phyloP scores from a whole-genome alignment of 148 eudicot species.

The Vaccinium macrocarpon region DNA sequence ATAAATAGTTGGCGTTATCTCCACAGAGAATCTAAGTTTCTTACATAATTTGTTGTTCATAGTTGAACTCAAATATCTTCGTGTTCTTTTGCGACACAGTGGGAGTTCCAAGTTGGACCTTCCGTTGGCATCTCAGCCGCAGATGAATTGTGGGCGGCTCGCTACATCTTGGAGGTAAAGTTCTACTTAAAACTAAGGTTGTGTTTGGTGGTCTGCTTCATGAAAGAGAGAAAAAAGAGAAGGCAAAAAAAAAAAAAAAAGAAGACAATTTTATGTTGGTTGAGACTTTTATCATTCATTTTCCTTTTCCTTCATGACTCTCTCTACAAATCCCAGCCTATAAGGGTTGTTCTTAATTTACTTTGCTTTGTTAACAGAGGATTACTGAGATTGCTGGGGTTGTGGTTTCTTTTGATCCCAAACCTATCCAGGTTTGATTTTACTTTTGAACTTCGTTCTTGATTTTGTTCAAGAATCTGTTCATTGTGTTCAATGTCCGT shows the following conservation, averaged over 20 bases:
- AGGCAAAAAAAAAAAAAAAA: neutral
- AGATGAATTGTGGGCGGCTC: constrained; percentile 53
- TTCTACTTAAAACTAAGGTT: neutral
- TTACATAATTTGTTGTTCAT: neutral
- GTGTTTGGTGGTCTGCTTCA: neutral
- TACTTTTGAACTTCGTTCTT: neutral
- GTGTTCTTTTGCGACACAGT: constrained; percentile 23
- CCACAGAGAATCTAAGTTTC: neutral
- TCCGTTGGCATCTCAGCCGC: constrained; percentile 52
- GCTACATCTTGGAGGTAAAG: constrained; percentile 50
- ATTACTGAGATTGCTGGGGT: constrained; percentile 55
- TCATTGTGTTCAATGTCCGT: neutral
- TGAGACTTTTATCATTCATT: neutral
- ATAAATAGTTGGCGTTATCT: neutral
- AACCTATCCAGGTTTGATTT: constrained; percentile 41
- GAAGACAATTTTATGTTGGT: neutral
- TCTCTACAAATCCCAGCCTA: neutral
- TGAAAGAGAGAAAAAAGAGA: neutral
- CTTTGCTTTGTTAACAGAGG: constrained; percentile 32
- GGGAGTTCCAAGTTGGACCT: constrained; percentile 68
- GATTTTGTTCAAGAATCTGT: neutral
- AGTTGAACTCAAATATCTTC: neutral
- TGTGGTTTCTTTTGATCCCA: constrained; percentile 55
- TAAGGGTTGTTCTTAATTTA: neutral
- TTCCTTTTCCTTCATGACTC: neutral